Evolutionary conservation across 495 filamentous ascomycete species (phyloP), one percentile per base, ranked within the genome.

Genomic region (Eremomyces bilateralis): DNA sequence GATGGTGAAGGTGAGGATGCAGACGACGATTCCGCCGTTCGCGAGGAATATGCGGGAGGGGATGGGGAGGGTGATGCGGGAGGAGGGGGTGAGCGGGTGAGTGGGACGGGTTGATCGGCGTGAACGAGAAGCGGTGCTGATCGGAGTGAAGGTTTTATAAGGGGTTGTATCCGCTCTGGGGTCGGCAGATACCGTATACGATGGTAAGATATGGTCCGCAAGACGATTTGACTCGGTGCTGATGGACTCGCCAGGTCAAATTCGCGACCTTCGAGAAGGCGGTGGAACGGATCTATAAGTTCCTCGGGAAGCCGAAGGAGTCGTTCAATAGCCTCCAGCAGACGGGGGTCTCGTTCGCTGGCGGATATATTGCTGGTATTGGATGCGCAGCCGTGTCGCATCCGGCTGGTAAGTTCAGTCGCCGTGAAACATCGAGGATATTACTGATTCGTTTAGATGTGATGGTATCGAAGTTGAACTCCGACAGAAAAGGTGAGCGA

Each of bases 181-280:
- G 64, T 8, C 56, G 73, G 13, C 73, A 79, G 53, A 76, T 78
- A 33, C 71, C 72, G 1, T 77, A 79, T 46, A 79, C 73, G 0
- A 79, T 79, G 73, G 69, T n/a, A n/a, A n/a, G n/a, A n/a, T n/a
- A n/a, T n/a, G n/a, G n/a, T n/a, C n/a, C n/a, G n/a, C n/a, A n/a
- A n/a, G n/a, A n/a, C n/a, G n/a, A n/a, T n/a, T n/a, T n/a, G n/a
- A n/a, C n/a, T n/a, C n/a, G n/a, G n/a, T n/a, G n/a, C n/a, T n/a
- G n/a, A n/a, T n/a, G n/a, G n/a, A n/a, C n/a, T n/a, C n/a, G n/a
- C n/a, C n/a, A n/a, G n/a, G n/a, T 71, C 24, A 79, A 78, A 53
- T 79, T 79, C 49, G 73, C 73, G 8, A 74, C 71, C 0, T 78
- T 79, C 46, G 73, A 79, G 55, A 67, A 65, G 47, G 72, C 71